Base-by-base conservation (phyloP, 352 stramenopile genomes). In the Pythium diclinum region DNA sequence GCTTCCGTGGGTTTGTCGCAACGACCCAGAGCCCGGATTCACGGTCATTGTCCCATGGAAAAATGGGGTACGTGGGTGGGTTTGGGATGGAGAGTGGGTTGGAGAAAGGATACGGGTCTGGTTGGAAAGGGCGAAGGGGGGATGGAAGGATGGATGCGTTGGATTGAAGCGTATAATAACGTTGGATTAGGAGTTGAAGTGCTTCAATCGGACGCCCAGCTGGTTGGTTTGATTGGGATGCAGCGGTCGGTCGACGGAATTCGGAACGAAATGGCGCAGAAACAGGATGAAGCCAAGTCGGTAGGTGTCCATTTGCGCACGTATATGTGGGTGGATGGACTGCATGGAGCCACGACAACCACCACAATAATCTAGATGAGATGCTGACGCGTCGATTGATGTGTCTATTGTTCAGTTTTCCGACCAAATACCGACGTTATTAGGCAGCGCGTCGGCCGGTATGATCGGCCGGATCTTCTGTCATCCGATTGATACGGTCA, bases 401-500 rank as follows among this genome's bases (percentile, higher is more conserved):
- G 38, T 65, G 46, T 21, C 25, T 44, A 33, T 51, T 19, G n/a
- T 64, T 2, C 23, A 84, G 78, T 51, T 73, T 23, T 16, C 58
- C 3, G 73, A 73, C 28, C 80, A 89, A 59, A 52, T 91, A 23
- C 77, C 83, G 8, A 91, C 80, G 33, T 69, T 91, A 53, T 48
- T 91, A 72, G 84, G 83, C 28, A 97, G 90, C 60, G 86, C 87
- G 30, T 77, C 85, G 1, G 87, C 88, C 6, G 91, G 89, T 3
- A 88, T 96, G 71, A 81, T 95, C 14, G 81, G 85, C 0, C 84
- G 87, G 11, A 53, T 97, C 47, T 88, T 95, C 42, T 98, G 91
- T 70, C 93, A 98, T 59, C 93, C 93, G 14, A 76, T 98, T 17
- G 93, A 98, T 69, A 98, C 93, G 0, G 71, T 95, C 51, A 98